Base-by-base conservation (phyloP, 805 yeast genomes). In the Clavispora phyllophila region DNA sequence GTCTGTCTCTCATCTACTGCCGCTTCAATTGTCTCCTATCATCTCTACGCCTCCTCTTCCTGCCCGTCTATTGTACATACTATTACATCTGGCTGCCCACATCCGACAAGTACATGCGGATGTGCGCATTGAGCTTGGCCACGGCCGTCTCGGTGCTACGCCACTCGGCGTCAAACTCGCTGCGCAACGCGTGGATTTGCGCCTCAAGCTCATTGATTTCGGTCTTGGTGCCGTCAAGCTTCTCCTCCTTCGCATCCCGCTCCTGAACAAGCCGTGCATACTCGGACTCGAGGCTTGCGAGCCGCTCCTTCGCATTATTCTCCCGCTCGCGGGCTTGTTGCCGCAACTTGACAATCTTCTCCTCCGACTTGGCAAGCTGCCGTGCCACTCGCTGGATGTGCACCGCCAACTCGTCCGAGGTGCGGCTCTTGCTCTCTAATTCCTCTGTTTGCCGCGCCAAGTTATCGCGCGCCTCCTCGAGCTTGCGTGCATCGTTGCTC, bases 101-200 rank as follows among this genome's bases (percentile, higher is more conserved):
- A 44, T 78, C 82, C 32, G 61, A 60, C 40, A 79, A 53, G 51
- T 84, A 84, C 42, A 70, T 59, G 45, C 67, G 67, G 33, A 84
- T 67, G 49, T 79, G 84, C 9, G 78, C 66, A 44, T 77, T 77
- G 43, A 84, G 66, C 45, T 72, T 66, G 18, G 78, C 72, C 42
- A 80, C 66, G 51, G 81, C 84, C 39, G 68, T 57, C 43, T 75
- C 77, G 8, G 81, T 69, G 28, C 69, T 75, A 46, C 74, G 70
- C 38, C 75, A 68, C 50, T 83, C 88, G 20, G 54, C 55, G 39
- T 79, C 79, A 46, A 73, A 76, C 13, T 71, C 74, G 31, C 60
- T 60, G 46, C 68, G 62, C 54, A 36, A 58, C 51, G 51, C 69
- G 58, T 51, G 51, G 41, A 62, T 72, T 53, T 65, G 72, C 44